phyloP scores from a whole-genome alignment of 306 rosid genomes.

The Neltuma alba region DNA sequence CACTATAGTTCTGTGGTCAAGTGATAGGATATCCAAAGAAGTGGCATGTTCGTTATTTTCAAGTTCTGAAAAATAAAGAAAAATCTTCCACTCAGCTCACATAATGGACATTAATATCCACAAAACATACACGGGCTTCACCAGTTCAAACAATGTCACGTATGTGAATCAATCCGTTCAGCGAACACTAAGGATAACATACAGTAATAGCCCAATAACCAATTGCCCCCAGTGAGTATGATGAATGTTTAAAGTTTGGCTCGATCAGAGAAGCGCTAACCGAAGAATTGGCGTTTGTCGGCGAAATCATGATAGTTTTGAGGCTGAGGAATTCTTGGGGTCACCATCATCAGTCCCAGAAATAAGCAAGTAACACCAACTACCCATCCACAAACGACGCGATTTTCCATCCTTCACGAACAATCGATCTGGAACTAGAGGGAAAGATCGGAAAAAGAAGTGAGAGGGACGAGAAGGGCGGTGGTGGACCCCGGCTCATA shows the following conservation, averaged over 20 bases:
- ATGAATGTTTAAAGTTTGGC: background rate
- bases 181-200: background rate
- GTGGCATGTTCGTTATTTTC: background rate
- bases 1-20: background rate
- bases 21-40: background rate
- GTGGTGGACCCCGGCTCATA: background rate
- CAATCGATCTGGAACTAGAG: background rate
- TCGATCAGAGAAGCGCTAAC: constrained; percentile 39
- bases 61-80: background rate
- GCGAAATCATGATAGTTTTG: constrained; percentile 85
- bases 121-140: background rate
- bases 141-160: background rate
- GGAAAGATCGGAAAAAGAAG: background rate
- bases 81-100: background rate
- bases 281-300: constrained; percentile 75
- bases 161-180: background rate
- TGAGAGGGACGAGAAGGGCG: background rate
- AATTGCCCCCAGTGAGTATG: background rate
- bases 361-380: constrained; percentile 57
- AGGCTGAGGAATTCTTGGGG: constrained; percentile 83
- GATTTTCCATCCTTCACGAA: constrained; percentile 50
- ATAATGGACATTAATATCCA: background rate
- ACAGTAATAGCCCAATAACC: background rate
- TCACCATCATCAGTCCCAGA: constrained; percentile 66
- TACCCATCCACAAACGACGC: constrained; percentile 52